Conservation (phyloP, 768 basidiomycete genomes). For the Suillus weaverae region DNA sequence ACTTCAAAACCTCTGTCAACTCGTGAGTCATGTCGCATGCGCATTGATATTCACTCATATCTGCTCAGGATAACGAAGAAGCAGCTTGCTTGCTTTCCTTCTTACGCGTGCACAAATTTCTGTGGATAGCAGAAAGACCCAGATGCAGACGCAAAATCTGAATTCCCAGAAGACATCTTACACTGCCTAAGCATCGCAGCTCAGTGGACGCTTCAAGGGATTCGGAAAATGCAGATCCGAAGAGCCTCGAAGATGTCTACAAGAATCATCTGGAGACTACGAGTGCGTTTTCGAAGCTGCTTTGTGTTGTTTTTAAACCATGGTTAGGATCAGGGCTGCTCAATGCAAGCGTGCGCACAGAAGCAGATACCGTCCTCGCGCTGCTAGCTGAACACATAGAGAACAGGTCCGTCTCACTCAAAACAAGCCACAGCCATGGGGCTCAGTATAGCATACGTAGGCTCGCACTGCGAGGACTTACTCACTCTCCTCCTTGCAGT, state of each 20-base stretch:
- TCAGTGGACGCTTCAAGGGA: constrained; percentile 82
- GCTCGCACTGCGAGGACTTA: constrained; percentile 89
- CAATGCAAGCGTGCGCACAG: constrained; percentile 85
- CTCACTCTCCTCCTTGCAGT: constrained; percentile 73
- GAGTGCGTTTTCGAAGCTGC: constrained; percentile 41
- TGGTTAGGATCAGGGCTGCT: constrained; percentile 62
- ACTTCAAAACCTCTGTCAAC: constrained; percentile 89
- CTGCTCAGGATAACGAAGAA: constrained; percentile 80
- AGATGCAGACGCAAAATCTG: constrained; percentile 50
- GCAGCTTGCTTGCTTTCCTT: constrained; percentile 80
- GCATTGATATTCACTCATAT: background rate
- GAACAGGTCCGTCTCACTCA: constrained; percentile 80
- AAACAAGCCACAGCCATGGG: constrained; percentile 87
- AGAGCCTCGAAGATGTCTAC: constrained; percentile 95
- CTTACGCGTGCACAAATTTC: constrained; percentile 91
- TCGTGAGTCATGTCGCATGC: constrained; percentile 49
- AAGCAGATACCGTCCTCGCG: constrained; percentile 90
- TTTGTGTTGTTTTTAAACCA: background rate
- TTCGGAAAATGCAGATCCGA: constrained; percentile 88
- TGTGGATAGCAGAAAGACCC: constrained; percentile 80
- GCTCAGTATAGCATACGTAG: constrained; percentile 90
- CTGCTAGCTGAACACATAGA: constrained; percentile 88
- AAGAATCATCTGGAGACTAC: constrained; percentile 94
- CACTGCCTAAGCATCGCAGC: constrained; percentile 83
- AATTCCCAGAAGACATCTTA: constrained; percentile 76